Conservation (phyloP, 2,329 filamentous ascomycete species). For the Stachybotrys chartarum region DNA sequence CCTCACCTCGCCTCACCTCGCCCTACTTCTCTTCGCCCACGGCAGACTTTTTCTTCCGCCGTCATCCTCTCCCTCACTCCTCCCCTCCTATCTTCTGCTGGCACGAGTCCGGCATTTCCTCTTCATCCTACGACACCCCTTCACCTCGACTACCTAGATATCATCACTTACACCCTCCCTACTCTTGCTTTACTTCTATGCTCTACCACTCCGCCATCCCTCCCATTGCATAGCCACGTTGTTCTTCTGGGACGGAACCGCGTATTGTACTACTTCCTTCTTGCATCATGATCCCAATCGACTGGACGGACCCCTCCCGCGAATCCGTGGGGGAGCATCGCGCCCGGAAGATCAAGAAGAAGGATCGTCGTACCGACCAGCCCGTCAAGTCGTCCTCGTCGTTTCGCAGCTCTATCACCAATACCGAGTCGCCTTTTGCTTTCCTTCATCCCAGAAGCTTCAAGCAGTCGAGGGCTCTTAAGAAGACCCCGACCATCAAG, state of each 20-base stretch:
- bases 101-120: neutral
- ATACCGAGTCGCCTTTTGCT: constrained; percentile 30
- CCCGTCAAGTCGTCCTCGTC: constrained; percentile 28
- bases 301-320: constrained; percentile 49
- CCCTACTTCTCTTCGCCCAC: neutral
- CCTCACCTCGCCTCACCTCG: neutral
- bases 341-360: constrained; percentile 36
- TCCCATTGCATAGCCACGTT: neutral
- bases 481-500: constrained; percentile 12
- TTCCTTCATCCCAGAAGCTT: constrained; percentile 33
- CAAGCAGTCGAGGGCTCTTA: constrained; percentile 17
- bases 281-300: constrained; percentile 47
- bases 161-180: neutral
- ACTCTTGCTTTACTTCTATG: neutral
- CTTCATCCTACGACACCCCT: neutral
- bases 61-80: neutral
- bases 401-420: constrained; percentile 35
- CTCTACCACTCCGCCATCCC: neutral
- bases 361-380: constrained; percentile 11
- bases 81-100: neutral
- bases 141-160: neutral
- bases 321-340: constrained; percentile 47
- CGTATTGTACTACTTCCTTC: neutral
- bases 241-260: neutral
- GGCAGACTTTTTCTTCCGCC: neutral